Evolutionary conservation across 1,284 basidiomycete genomes (phyloP), one percentile per base, ranked within the genome.

Genomic region (Malassezia furfur): DNA sequence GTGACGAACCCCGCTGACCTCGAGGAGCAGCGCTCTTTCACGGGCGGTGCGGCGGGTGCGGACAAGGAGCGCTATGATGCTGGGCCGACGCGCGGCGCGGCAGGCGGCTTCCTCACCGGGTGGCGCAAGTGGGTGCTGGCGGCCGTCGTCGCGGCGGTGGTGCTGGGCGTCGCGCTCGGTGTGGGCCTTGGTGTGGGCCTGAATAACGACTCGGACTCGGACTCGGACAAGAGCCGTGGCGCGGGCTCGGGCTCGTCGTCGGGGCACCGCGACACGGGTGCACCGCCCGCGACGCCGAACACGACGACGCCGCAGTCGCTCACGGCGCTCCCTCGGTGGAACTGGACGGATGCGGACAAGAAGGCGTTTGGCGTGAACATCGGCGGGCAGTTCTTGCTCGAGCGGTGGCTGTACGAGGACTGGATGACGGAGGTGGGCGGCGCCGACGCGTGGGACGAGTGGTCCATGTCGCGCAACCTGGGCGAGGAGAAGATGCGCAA

Each of bases 331-430:
- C 45, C 67, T 2, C 52, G 47, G 21, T 75, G 68, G 66, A 65
- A 65, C 64, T 68, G 70, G 64, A 70, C 67, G 21, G 66, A 68
- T 41, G 50, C 64, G 46, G 63, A 65, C 48, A 59, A 61, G 15
- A 75, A 75, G 54, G 68, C 67, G 17, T 64, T 61, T 45, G 73
- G 73, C 35, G 66, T 64, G 49, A 68, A 64, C 36, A 62, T 74
- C 15, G 73, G 73, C 28, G 68, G 66, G 44, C 71, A 66, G 67
- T 62, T 75, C 44, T 53, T 72, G 10, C 58, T 75, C 34, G 70
- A 74, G 57, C 65, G 74, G 47, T 78, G 77, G 77, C 73, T 77
- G 66, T 56, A 70, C 40, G 76, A 77, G 51, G 74, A 76, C 55
- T 77, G 75, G 76, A 73, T 77, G 60, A 68, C 69, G 41, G 31